Evolutionary conservation across 306 rosid genomes (phyloP).

Genomic region (Gastrolobium villosum): DNA sequence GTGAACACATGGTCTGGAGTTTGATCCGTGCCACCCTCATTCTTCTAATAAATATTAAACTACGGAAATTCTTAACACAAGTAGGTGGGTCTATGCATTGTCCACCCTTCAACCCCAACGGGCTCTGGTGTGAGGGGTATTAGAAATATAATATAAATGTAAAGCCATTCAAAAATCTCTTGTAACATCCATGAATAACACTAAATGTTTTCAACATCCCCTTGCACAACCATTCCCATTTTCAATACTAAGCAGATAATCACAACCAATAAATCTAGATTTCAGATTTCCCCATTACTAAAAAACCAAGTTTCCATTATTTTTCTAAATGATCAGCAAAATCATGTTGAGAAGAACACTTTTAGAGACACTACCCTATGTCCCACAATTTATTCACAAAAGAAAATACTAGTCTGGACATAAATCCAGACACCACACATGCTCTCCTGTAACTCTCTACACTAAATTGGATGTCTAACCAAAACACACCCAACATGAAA

Average conservation of each 20-base stretch:
- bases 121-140: no score
- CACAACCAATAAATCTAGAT: constrained; percentile 15
- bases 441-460: not conserved
- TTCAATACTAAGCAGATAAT: not conserved
- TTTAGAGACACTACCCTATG: not conserved
- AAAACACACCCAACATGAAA: not conserved
- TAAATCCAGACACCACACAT: not conserved
- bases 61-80: no score
- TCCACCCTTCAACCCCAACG: no score
- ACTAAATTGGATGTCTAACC: not conserved
- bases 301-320: constrained; percentile 9
- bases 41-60: no score
- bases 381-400: not conserved
- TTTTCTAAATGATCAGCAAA: not conserved
- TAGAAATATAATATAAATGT: no score
- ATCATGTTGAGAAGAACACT: not conserved
- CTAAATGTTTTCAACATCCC: not conserved
- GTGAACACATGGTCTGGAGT: no score
- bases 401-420: not conserved
- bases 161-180: no score
- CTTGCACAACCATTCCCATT: constrained; percentile 22
- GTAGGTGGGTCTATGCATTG: no score
- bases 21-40: no score
- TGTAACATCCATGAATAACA: not conserved
- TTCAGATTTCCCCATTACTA: not conserved